phyloP scores from a whole-genome alignment of 176 grass and related monocot genomes.

The Dendrocalamus sinicus region DNA sequence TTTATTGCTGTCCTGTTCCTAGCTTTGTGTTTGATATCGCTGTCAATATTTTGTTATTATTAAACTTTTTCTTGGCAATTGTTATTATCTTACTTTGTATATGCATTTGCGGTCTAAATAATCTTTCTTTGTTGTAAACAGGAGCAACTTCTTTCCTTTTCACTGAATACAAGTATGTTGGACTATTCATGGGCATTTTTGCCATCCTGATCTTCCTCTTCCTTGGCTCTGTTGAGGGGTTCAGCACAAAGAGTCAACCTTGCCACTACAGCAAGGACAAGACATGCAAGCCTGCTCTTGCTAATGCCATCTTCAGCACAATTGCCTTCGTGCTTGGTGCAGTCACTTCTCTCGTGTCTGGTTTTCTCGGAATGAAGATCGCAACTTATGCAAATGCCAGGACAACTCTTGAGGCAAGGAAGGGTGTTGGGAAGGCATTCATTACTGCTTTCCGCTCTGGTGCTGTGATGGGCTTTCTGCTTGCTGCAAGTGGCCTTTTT shows the following conservation, averaged over 20 bases:
- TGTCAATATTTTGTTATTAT: neutral
- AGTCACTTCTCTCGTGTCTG: constrained; percentile 85
- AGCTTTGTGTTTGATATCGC: constrained; percentile 9
- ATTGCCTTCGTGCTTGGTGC: constrained; percentile 87
- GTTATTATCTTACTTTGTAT: neutral
- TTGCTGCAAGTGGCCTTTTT: constrained; percentile 93
- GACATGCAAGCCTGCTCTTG: constrained; percentile 89
- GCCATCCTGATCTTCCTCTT: constrained; percentile 87
- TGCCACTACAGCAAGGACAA: constrained; percentile 92
- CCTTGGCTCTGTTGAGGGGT: constrained; percentile 93
- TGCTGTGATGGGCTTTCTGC: constrained; percentile 96
- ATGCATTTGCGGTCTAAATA: constrained; percentile 23
- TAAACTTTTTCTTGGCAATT: neutral
- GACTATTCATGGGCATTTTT: constrained; percentile 81
- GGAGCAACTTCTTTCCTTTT: constrained; percentile 92
- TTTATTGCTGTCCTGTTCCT: neutral
- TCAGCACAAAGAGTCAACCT: constrained; percentile 81
- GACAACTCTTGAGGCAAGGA: constrained; percentile 89
- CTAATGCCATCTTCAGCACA: constrained; percentile 88
- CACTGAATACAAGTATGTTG: constrained; percentile 92
- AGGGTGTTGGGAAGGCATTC: constrained; percentile 93
- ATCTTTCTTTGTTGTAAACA: constrained; percentile 53
- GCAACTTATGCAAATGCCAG: constrained; percentile 92
- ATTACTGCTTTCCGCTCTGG: constrained; percentile 90
- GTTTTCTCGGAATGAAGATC: constrained; percentile 98